These are phyloP conservation scores for Nemania sp. DNA, from an alignment of 2,329 filamentous ascomycete species.

Conservation along the genomic window DNA sequence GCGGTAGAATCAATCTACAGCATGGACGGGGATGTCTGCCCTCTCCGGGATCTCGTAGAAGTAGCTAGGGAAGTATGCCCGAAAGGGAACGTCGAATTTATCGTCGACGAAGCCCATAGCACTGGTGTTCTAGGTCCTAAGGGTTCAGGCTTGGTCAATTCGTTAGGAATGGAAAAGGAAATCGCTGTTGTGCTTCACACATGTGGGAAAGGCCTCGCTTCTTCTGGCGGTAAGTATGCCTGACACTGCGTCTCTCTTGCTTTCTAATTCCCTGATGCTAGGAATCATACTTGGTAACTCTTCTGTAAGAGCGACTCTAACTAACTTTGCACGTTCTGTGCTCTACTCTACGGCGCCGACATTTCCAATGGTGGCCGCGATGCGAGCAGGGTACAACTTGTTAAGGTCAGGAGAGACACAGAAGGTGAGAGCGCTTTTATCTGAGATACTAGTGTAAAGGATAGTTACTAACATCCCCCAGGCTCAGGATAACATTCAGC, in stretches of 20 bases:
- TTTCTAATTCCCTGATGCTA: too few relatives aligned
- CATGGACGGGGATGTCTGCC: conserved; percentile 61
- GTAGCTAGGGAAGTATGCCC: conserved; percentile 52
- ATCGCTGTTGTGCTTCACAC: conserved; percentile 64
- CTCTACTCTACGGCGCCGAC: conserved; percentile 58
- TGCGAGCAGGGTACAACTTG: conserved; percentile 51
- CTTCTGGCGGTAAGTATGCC: conserved; percentile 47
- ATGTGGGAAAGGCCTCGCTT: conserved; percentile 64
- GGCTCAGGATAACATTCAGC: conserved; percentile 42
- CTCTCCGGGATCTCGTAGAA: conserved; percentile 54
- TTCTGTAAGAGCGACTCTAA: conserved; percentile 35
- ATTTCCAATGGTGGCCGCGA: conserved; percentile 56
- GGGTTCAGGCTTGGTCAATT: conserved; percentile 62
- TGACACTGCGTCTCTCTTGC: too few relatives aligned
- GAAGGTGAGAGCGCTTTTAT: conserved; percentile 22
- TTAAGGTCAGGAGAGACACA: conserved; percentile 52
- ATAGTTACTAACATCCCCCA: not conserved
- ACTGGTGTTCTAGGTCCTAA: conserved; percentile 62
- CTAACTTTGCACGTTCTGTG: conserved; percentile 50
- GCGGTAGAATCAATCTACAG: conserved; percentile 59
- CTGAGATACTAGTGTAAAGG: not conserved
- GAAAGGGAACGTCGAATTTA: conserved; percentile 58
- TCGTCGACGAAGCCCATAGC: conserved; percentile 69
- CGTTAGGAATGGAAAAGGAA: conserved; percentile 61
- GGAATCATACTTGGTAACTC: too few relatives aligned